Percentiles rank a stretch among this genome's conserved stretches.
These are phyloP conservation scores for Fusarium keratoplasticum DNA, from an alignment of 2,329 filamentous ascomycete species.

Conservation along the genomic window DNA sequence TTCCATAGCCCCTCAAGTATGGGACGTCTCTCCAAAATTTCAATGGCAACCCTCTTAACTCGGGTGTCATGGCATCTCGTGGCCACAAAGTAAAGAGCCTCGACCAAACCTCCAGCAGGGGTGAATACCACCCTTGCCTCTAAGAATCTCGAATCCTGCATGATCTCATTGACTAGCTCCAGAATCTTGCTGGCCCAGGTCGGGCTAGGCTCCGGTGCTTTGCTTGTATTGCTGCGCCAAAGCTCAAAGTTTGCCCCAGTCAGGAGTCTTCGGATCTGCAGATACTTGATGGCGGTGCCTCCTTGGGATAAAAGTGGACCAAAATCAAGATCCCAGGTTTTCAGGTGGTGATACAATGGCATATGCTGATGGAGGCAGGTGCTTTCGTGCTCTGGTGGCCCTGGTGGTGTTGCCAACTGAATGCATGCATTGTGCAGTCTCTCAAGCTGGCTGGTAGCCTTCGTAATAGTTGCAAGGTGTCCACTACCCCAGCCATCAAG, in stretches of 20 bases:
- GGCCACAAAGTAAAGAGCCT: constrained; percentile 8
- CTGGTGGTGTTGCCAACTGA: neutral
- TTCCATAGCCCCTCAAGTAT: constrained; percentile 4
- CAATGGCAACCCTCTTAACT: neutral
- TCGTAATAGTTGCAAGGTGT: neutral
- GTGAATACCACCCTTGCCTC: neutral
- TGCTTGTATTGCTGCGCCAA: neutral
- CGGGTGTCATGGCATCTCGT: neutral
- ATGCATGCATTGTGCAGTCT: neutral
- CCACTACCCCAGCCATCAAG: neutral
- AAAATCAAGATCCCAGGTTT: neutral
- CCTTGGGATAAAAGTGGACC: neutral
- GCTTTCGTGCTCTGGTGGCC: too few species aligned
- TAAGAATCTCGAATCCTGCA: neutral
- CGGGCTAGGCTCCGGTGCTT: neutral
- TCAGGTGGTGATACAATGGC: neutral
- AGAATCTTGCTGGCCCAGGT: neutral
- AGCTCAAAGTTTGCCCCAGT: neutral
- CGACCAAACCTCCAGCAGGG: neutral
- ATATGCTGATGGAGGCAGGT: too few species aligned
- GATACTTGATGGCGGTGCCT: neutral
- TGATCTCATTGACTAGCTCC: neutral
- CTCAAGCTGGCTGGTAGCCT: constrained; percentile 1
- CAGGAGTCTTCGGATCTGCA: neutral
- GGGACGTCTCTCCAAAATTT: neutral